Percentiles rank a stretch among this genome's conserved stretches.
Conservation (phyloP, 805 yeast genomes). For the Suhomyces sp. region DNA sequence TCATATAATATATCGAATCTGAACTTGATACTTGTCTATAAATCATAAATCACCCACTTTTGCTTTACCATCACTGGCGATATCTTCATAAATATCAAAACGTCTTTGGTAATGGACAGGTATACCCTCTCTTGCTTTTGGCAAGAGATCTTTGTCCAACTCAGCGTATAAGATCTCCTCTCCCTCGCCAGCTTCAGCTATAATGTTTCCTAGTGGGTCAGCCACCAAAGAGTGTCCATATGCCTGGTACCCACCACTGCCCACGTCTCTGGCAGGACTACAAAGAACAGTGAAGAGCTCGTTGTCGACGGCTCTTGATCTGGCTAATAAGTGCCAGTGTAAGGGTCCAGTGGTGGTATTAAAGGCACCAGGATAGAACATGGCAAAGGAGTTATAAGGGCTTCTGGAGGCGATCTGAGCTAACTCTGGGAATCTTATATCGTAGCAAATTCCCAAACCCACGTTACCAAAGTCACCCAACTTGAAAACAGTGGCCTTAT, state of each 20-base stretch:
- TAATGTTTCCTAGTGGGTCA: slow-evolving; percentile 41
- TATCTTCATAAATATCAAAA: slow-evolving; percentile 45
- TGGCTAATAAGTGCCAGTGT: slow-evolving; percentile 77
- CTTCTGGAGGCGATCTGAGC: slow-evolving; percentile 66
- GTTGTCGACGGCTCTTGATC: slow-evolving; percentile 73
- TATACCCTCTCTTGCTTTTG: slow-evolving; percentile 40
- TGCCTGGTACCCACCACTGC: slow-evolving; percentile 45
- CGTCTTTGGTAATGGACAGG: slow-evolving; percentile 46
- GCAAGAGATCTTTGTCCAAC: slow-evolving; percentile 37
- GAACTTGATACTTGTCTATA: too few relatives aligned
- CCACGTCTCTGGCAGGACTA: slow-evolving; percentile 81
- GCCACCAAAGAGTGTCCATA: slow-evolving; percentile 46
- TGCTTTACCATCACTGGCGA: slow-evolving; percentile 27
- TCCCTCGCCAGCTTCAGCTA: slow-evolving; percentile 48
- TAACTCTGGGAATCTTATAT: slow-evolving; percentile 76
- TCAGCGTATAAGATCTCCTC: slow-evolving; percentile 45
- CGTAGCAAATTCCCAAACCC: slow-evolving; percentile 87
- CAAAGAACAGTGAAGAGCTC: slow-evolving; percentile 73
- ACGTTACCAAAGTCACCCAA: slow-evolving; percentile 64
- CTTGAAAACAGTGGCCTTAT: slow-evolving; percentile 74
- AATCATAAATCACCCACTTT: slow-evolving; percentile 26
- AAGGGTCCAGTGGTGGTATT: slow-evolving; percentile 82
- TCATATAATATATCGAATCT: too few relatives aligned
- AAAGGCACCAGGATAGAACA: slow-evolving; percentile 83
- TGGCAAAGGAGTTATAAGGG: slow-evolving; percentile 64